Percentiles rank a stretch among this genome's conserved stretches.
Evolutionary conservation across 139 green algal genomes (phyloP).

Genomic region (Chlamydomonas eustigma): DNA sequence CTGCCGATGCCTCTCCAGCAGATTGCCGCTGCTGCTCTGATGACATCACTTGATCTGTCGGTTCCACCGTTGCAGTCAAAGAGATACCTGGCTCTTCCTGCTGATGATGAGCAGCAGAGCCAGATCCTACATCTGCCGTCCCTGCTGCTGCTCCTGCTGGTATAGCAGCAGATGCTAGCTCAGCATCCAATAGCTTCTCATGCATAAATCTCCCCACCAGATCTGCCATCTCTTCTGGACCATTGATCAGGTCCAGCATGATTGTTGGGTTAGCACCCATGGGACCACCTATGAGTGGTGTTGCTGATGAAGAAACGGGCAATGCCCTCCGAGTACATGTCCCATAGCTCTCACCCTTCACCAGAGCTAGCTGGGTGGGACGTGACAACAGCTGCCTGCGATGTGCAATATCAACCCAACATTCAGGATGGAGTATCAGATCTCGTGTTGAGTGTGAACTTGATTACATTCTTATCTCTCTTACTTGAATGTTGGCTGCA

Average conservation of each 20-base stretch:
- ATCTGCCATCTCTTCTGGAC: constrained; percentile 45
- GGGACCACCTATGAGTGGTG: background rate
- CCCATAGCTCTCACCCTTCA: constrained; percentile 29
- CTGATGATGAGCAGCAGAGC: background rate
- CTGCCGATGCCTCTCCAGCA: too few species aligned
- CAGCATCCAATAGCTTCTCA: background rate
- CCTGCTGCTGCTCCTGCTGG: background rate
- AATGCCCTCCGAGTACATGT: background rate
- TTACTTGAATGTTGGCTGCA: constrained; percentile 76
- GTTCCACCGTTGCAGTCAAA: background rate
- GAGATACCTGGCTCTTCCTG: background rate
- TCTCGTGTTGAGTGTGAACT: too few species aligned
- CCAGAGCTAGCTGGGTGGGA: constrained; percentile 74
- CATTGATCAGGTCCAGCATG: constrained; percentile 32
- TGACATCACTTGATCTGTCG: background rate
- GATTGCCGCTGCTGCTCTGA: background rate
- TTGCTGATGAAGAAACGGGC: background rate
- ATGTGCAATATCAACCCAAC: too few species aligned
- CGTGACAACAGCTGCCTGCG: constrained; percentile 64
- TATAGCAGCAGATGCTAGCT: background rate
- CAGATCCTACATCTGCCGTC: background rate
- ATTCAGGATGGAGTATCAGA: too few species aligned
- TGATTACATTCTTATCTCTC: too few species aligned
- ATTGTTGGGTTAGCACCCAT: background rate
- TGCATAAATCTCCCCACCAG: constrained; percentile 27